A percentile compares a stretch with the other conserved stretches of the same genome.
phyloP scores from a whole-genome alignment of 108 stramenopile genomes.

The Hondaea fermentalgiana region DNA sequence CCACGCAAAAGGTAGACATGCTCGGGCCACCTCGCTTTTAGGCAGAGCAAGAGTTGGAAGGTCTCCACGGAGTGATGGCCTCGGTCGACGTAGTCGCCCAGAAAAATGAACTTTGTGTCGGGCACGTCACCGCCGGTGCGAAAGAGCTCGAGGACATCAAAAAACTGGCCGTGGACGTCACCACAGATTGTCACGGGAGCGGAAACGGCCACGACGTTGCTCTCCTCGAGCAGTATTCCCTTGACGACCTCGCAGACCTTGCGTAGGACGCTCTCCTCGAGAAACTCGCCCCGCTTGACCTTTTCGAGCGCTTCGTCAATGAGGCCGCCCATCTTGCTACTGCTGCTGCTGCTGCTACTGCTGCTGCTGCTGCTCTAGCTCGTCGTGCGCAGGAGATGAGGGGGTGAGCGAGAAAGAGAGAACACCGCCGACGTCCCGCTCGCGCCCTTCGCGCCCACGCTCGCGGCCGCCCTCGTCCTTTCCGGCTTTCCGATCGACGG shows the following conservation, averaged over 20 bases:
- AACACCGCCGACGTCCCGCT: too few relatives aligned
- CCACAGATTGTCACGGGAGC: slow-evolving; percentile 21
- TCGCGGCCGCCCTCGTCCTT: too few relatives aligned
- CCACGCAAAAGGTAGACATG: slow-evolving; percentile 78
- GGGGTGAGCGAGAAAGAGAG: too few relatives aligned
- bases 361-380: too few relatives aligned
- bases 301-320: background rate
- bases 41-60: slow-evolving; percentile 62
- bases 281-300: background rate
- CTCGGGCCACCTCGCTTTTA: slow-evolving; percentile 74
- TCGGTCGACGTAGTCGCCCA: slow-evolving; percentile 87
- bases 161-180: slow-evolving; percentile 39
- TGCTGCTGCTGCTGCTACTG: too few relatives aligned
- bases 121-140: slow-evolving; percentile 21
- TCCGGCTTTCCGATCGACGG: too few relatives aligned
- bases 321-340: background rate
- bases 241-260: background rate
- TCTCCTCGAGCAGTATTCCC: background rate
- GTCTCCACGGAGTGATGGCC: slow-evolving; percentile 84
- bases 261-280: background rate
- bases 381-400: too few relatives aligned
- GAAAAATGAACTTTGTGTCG: slow-evolving; percentile 62
- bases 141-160: slow-evolving; percentile 33
- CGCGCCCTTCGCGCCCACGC: too few relatives aligned
- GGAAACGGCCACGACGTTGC: background rate